phyloP scores from a whole-genome alignment of 2,329 filamentous ascomycete genomes.

The Hypoxylon sp. region DNA sequence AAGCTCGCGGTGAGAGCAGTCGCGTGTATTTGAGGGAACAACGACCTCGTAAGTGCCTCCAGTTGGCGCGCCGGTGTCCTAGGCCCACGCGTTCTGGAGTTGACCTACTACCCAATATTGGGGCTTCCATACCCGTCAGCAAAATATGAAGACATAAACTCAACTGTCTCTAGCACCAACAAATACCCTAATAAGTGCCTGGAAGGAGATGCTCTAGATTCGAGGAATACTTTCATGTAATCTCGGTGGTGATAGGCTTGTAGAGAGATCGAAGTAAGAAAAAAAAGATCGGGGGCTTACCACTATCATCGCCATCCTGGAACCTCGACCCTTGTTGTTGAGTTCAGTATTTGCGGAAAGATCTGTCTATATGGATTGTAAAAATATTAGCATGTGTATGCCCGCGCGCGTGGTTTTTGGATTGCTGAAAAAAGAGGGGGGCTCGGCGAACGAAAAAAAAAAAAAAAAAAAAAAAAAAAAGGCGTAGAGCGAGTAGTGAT shows the following conservation, averaged over 20 bases:
- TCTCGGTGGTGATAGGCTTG: constrained; percentile 5
- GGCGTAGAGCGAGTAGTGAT: neutral
- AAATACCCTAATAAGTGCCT: constrained; percentile 8
- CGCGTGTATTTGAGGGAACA: too few species aligned
- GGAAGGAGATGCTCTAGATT: neutral
- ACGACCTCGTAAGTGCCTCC: too few species aligned
- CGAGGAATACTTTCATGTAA: constrained; percentile 6
- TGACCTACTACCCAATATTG: neutral
- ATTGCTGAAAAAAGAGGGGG: too few species aligned
- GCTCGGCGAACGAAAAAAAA: neutral
- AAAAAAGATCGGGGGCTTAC: constrained; percentile 12
- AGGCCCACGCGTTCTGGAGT: neutral
- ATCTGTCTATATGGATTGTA: neutral
- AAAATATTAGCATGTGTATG: neutral
- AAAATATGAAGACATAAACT: constrained; percentile 12
- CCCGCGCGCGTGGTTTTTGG: neutral
- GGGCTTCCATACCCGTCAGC: constrained; percentile 13
- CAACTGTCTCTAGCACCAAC: constrained; percentile 17
- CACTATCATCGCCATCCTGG: neutral
- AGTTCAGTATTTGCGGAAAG: neutral
- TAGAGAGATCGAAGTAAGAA: constrained; percentile 12
- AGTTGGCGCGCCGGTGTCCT: neutral
- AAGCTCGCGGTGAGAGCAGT: too few species aligned
- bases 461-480: constrained; percentile 1
- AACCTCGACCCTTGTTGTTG: neutral